phyloP scores from a whole-genome alignment of 306 rosid species.

The Malus domestica region ASM211411v1 NC_041805.1:4802001-4802500 shows the following conservation, averaged over 20 bases:
- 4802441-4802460: neutral
- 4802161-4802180: conserved; percentile 11
- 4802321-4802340: neutral
- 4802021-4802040: conserved; percentile 35
- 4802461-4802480: too few relatives aligned
- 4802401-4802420: neutral
- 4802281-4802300: neutral
- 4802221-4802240: conserved; percentile 7
- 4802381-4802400: neutral
- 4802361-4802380: conserved; percentile 15
- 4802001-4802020: conserved; percentile 30
- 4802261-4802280: neutral
- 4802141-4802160: conserved; percentile 64
- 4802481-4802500: neutral
- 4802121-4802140: conserved; percentile 71
- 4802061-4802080: conserved; percentile 26
- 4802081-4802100: neutral
- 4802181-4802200: conserved; percentile 3
- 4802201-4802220: conserved; percentile 16
- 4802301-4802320: neutral
- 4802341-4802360: neutral
- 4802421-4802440: conserved; percentile 3
- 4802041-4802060: conserved; percentile 52
- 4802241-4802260: neutral
- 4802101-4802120: conserved; percentile 31